Conservation (phyloP, 306 rosid genomes). For the Dalbergia cochinchinensis region DNA sequence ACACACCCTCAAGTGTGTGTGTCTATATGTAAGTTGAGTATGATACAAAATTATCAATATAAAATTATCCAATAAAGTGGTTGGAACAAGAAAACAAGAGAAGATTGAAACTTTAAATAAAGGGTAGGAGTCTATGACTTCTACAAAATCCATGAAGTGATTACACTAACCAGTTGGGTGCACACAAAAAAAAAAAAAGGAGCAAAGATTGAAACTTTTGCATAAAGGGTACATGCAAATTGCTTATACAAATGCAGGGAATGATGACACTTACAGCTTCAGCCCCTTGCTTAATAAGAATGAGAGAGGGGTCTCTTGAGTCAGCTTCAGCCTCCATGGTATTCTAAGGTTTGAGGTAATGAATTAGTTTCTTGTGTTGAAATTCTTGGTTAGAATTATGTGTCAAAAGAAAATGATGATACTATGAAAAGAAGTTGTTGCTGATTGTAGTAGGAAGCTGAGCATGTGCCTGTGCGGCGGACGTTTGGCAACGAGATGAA, state of each 20-base stretch:
- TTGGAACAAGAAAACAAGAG: not conserved
- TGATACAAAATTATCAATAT: not conserved
- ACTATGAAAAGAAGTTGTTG: not conserved
- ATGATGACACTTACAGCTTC: constrained; percentile 49
- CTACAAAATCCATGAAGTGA: constrained; percentile 19
- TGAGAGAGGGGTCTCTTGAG: constrained; percentile 31
- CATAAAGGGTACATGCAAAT: not conserved
- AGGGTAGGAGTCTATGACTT: constrained; percentile 8
- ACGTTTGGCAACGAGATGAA: not conserved
- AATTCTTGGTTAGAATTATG: not conserved
- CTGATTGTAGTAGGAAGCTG: no score
- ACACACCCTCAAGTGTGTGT: no score
- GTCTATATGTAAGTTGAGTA: not conserved
- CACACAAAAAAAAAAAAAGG: not conserved
- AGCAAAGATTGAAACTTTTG: not conserved
- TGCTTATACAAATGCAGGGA: constrained; percentile 6
- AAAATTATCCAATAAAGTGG: constrained; percentile 4
- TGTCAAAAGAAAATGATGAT: not conserved
- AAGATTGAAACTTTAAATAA: constrained; percentile 10
- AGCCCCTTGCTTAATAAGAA: constrained; percentile 54
- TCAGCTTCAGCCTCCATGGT: constrained; percentile 46
- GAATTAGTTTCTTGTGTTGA: constrained; percentile 6
- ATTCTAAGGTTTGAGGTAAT: not conserved
- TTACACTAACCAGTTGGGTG: not conserved
- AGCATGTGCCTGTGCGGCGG: not conserved